phyloP scores from a whole-genome alignment of 78 protist species.

The Monocercomonoides exilis region DNA sequence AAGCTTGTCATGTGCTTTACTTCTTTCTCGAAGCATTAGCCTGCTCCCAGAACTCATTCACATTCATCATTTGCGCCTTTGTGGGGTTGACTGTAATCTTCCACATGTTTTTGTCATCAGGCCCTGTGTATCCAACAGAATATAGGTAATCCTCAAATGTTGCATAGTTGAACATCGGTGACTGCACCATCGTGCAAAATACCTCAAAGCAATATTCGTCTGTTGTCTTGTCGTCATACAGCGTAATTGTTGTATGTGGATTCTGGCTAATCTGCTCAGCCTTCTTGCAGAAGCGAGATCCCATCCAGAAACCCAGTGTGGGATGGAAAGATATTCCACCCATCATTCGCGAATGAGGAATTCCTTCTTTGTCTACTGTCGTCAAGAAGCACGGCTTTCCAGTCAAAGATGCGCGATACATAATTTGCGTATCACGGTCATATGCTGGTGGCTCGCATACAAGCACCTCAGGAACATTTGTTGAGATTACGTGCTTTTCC shows the following conservation, averaged over 20 bases:
- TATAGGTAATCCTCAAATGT: neutral
- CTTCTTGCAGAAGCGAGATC: neutral
- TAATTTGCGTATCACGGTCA: neutral
- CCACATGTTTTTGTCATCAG: neutral
- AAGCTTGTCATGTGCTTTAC: too few species aligned
- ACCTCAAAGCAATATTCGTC: neutral
- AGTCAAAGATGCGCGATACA: neutral
- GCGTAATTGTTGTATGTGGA: neutral
- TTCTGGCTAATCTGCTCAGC: neutral
- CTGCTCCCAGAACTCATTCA: neutral
- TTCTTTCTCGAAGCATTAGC: too few species aligned
- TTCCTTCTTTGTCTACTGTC: neutral
- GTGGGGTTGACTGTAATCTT: neutral
- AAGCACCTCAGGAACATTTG: neutral
- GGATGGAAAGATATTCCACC: neutral
- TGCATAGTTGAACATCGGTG: neutral
- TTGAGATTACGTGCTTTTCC: neutral
- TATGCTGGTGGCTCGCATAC: neutral
- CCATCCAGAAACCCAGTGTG: neutral
- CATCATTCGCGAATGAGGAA: neutral
- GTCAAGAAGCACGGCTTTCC: neutral
- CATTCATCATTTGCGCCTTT: neutral
- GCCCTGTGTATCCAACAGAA: neutral
- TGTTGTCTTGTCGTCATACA: neutral
- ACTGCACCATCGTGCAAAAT: neutral